A percentile compares a stretch with the other conserved stretches of the same genome.
phyloP scores from a whole-genome alignment of 805 yeast species.

The Ogataea paradorogensis region DNA sequence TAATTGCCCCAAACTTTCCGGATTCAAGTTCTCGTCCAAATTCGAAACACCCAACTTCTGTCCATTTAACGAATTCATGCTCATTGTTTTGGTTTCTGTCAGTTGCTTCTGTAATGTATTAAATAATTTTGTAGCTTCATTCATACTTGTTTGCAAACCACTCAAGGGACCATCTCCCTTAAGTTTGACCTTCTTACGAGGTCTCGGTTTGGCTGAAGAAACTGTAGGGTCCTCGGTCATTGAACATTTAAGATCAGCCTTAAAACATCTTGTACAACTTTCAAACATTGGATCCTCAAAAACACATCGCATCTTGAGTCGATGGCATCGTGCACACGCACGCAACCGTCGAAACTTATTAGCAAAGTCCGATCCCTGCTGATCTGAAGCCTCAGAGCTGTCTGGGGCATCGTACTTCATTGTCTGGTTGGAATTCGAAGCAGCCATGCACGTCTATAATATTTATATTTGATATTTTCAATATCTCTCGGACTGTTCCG shows the following conservation, averaged over 20 bases:
- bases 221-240: constrained; percentile 50
- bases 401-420: constrained; percentile 3
- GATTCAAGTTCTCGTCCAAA: constrained; percentile 22
- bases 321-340: constrained; percentile 56
- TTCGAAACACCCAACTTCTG: constrained; percentile 10
- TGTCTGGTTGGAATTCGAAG: not conserved
- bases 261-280: constrained; percentile 45
- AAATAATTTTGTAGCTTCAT: constrained; percentile 25
- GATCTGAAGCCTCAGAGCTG: not conserved
- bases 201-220: constrained; percentile 38
- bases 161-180: constrained; percentile 28
- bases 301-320: constrained; percentile 51
- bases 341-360: constrained; percentile 44
- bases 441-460: constrained; percentile 1
- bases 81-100: constrained; percentile 12
- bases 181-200: constrained; percentile 31
- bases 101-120: constrained; percentile 22
- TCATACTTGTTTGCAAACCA: constrained; percentile 27
- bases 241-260: constrained; percentile 45
- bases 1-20: constrained; percentile 21
- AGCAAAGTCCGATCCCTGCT: constrained; percentile 34
- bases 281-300: constrained; percentile 44
- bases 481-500: constrained; percentile 8
- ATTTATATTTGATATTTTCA: not conserved
- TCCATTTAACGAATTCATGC: constrained; percentile 10